Base-by-base conservation (phyloP, 2,329 filamentous ascomycete genomes). In the Alternaria triticimaculans region DNA sequence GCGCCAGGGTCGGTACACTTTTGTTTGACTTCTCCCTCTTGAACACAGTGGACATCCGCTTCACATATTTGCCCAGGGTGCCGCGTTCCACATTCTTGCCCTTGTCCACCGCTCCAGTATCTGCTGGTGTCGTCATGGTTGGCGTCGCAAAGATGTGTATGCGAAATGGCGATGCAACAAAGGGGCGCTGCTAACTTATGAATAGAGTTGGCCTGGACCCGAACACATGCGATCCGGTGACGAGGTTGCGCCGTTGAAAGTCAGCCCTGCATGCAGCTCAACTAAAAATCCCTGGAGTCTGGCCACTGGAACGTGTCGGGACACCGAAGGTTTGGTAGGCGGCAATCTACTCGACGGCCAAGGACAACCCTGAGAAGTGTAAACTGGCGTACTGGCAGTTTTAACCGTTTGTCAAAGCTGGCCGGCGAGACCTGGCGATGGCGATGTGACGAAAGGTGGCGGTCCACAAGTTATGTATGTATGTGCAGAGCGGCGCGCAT, bases 41-140 rank as follows among this genome's bases (percentile, higher is more conserved):
- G 70, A 80, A 79, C 11, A 80, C 78, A 49, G 75, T 79, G 69
- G 76, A 76, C 73, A 81, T 79, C 55, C 78, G 70, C 77, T 80
- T 80, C 48, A 81, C 76, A 55, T 80, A 81, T 64, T 78, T 80
- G 10, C 77, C 77, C 70, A 80, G 58, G 60, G 73, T 76, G 51
- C 76, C 71, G 33, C 75, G 73, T 44, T 78, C 72, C 20, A 53
- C 67, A 33, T 71, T 70, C 44, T 76, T 72, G 48, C 33, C 45
- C 60, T 59, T 59, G 45, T 68, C 68, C 18, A 73, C 45, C 33
- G 69, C 65, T 18, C 55, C 69, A 23, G 66, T 12, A 33, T 60
- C 63, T 14, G 57, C 50, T 50, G 76, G 68, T 41, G 73, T 71
- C 60, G 76, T 75, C 77, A 79, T 79, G 63, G 44, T 66, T 44